phyloP scores from a whole-genome alignment of 164 flowering plant species.

The Chimonanthus praecox region DNA sequence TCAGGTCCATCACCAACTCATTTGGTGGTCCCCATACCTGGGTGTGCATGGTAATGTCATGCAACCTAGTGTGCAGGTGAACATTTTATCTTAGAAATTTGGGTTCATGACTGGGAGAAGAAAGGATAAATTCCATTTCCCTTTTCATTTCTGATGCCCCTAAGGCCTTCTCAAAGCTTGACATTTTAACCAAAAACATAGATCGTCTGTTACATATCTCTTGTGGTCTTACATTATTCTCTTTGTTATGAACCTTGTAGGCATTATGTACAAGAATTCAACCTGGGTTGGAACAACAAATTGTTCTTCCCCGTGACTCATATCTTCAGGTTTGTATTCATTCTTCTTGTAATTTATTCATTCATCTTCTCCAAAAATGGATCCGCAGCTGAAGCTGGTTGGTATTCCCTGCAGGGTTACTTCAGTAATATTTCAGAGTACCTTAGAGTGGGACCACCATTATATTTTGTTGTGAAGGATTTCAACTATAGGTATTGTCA shows the following conservation, averaged over 20 bases:
- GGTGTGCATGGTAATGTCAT: no score
- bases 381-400: background rate
- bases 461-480: slow-evolving; percentile 93
- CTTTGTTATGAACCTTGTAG: slow-evolving; percentile 26
- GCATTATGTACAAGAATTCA: slow-evolving; percentile 88
- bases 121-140: no score
- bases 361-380: background rate
- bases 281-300: slow-evolving; percentile 90
- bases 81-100: no score
- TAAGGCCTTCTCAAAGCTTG: no score
- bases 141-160: no score
- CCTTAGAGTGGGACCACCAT: slow-evolving; percentile 92
- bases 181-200: no score
- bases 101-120: no score
- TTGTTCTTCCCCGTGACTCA: slow-evolving; percentile 95
- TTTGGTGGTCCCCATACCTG: no score
- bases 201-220: background rate
- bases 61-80: no score
- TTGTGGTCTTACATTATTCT: background rate
- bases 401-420: slow-evolving; percentile 62
- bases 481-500: slow-evolving; percentile 75
- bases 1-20: no score
- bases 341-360: background rate
- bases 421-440: slow-evolving; percentile 74
- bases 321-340: slow-evolving; percentile 82